phyloP scores from a whole-genome alignment of 169 alveolate species.

The Theileria sp. region DNA sequence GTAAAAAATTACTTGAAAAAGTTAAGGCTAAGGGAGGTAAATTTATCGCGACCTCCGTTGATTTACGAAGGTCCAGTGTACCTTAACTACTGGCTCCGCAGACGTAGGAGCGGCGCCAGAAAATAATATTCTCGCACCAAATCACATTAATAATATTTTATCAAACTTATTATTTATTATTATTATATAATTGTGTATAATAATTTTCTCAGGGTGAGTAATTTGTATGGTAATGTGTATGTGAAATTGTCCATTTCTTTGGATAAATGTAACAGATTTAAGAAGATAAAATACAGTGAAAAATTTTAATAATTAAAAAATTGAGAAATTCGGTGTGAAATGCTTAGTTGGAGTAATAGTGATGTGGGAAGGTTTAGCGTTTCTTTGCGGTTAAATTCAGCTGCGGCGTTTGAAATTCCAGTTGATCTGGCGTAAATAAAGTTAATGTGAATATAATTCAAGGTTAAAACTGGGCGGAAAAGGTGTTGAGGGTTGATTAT shows the following conservation, averaged over 20 bases:
- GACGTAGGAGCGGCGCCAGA: constrained; percentile 25
- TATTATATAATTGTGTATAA: no score
- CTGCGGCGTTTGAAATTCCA: neutral
- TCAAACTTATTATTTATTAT: no score
- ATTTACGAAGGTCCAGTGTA: constrained; percentile 63
- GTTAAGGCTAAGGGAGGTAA: constrained; percentile 33
- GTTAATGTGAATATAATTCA: neutral
- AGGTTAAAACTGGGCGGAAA: neutral
- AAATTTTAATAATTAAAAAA: no score
- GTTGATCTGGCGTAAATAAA: neutral
- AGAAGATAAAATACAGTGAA: neutral
- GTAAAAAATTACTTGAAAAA: constrained; percentile 12
- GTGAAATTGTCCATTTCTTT: neutral
- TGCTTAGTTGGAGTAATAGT: neutral
- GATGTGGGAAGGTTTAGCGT: neutral
- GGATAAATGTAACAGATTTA: neutral
- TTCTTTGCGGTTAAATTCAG: neutral
- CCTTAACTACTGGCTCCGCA: constrained; percentile 57
- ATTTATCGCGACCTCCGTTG: constrained; percentile 35
- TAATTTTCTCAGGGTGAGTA: no score
- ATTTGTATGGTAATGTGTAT: neutral
- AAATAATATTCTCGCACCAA: neutral
- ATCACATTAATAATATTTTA: neutral
- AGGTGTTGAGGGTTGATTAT: neutral
- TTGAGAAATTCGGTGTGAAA: neutral